Conservation (phyloP, 352 stramenopile genomes). For the Phytophthora pinifolia region DNA sequence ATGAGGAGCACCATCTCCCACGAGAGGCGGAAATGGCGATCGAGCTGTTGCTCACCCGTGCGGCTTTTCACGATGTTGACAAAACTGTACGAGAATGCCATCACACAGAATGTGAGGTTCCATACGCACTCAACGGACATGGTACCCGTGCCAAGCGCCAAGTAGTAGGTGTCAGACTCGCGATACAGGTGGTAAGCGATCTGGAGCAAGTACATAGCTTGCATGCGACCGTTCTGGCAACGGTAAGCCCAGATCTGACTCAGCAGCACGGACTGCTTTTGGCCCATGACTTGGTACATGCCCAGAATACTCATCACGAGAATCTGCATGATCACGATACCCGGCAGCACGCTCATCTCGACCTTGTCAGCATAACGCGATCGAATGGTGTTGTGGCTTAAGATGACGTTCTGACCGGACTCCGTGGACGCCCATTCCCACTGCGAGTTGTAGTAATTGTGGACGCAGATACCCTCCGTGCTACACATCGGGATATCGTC, state of each 20-base stretch:
- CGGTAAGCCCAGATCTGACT: slow-evolving; percentile 43
- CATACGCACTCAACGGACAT: slow-evolving; percentile 39
- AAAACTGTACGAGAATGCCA: slow-evolving; percentile 39
- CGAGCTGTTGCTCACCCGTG: slow-evolving; percentile 32
- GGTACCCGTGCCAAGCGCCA: slow-evolving; percentile 35
- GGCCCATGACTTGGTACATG: slow-evolving; percentile 39
- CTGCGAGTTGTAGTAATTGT: slow-evolving; percentile 39
- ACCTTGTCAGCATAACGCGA: slow-evolving; percentile 32
- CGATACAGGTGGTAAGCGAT: slow-evolving; percentile 38
- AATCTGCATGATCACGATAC: slow-evolving; percentile 37
- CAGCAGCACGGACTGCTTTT: slow-evolving; percentile 35
- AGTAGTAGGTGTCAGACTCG: slow-evolving; percentile 34
- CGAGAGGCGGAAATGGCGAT: slow-evolving; percentile 35
- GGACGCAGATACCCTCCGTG: slow-evolving; percentile 28
- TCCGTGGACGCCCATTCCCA: slow-evolving; percentile 32
- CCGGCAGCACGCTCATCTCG: slow-evolving; percentile 33
- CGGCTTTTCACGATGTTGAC: slow-evolving; percentile 36
- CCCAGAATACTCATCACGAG: slow-evolving; percentile 35
- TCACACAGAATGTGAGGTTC: slow-evolving; percentile 43
- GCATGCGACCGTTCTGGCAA: slow-evolving; percentile 38
- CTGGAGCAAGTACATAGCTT: slow-evolving; percentile 38
- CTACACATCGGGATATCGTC: slow-evolving; percentile 37
- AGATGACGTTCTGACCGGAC: slow-evolving; percentile 8
- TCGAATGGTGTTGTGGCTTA: slow-evolving; percentile 31
- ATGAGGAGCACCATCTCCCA: slow-evolving; percentile 40